A percentile compares a stretch with the other conserved stretches of the same genome.
phyloP scores from a whole-genome alignment of 2,329 filamentous ascomycete species.

The Huntiella abstrusa region DNA sequence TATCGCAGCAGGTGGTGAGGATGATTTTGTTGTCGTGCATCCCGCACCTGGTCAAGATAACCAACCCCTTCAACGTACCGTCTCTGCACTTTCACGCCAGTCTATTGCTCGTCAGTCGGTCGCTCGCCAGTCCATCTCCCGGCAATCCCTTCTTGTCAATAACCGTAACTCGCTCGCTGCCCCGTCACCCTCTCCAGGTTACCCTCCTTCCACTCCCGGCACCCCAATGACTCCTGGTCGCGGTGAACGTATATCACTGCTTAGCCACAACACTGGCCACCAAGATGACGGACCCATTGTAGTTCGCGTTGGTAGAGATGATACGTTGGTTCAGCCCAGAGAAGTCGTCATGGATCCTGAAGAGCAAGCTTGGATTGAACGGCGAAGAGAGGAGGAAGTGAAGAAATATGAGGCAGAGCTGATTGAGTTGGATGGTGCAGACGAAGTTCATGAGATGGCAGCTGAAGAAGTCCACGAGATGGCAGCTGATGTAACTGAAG shows the following conservation, averaged over 20 bases:
- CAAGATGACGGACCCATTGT: too few species aligned
- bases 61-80: background rate
- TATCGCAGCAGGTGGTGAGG: background rate
- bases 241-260: too few species aligned
- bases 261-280: too few species aligned
- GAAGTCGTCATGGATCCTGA: constrained; percentile 8
- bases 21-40: constrained; percentile 3
- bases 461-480: too few species aligned
- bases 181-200: too few species aligned
- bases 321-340: constrained; percentile 19
- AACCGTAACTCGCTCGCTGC: background rate
- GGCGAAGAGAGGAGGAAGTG: constrained; percentile 8
- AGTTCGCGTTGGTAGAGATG: constrained; percentile 33
- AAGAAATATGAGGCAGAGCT: too few species aligned
- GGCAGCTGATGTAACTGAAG: too few species aligned
- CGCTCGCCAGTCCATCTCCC: background rate
- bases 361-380: constrained; percentile 6
- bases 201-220: too few species aligned
- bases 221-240: too few species aligned
- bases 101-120: background rate
- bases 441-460: too few species aligned
- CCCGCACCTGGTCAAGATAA: background rate
- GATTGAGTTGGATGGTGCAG: too few species aligned
- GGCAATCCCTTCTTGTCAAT: background rate
- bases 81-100: background rate